Conservation (phyloP, 2,329 filamentous ascomycete species). For the Fusarium vanettenii region DNA sequence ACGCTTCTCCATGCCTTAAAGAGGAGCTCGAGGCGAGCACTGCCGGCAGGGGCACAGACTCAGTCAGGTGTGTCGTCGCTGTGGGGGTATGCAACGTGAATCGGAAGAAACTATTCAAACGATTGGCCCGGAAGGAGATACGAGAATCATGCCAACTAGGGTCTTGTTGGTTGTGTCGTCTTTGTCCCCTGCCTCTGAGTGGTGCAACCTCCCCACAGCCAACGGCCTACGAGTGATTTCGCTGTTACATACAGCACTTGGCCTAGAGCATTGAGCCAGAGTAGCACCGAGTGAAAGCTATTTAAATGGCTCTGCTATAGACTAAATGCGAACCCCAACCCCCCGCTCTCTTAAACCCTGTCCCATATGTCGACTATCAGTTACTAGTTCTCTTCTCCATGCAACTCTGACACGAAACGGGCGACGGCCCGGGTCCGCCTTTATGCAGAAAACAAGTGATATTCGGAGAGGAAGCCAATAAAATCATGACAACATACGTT, state of each 20-base stretch:
- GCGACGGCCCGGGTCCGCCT: not conserved
- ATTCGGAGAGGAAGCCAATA: not conserved
- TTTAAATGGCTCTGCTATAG: not conserved
- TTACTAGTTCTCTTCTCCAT: not conserved
- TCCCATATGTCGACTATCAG: not conserved
- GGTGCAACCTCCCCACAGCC: not conserved
- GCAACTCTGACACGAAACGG: not conserved
- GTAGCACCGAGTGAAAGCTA: not conserved
- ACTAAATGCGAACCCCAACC: not conserved
- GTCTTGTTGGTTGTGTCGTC: not conserved
- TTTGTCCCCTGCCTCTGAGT: not conserved
- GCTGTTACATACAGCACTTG: not conserved
- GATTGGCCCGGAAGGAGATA: not conserved
- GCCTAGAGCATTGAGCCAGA: not conserved
- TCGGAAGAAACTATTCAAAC: not conserved
- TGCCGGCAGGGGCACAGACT: not conserved
- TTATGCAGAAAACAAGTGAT: slow-evolving; percentile 5
- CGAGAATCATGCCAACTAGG: not conserved
- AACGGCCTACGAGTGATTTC: not conserved
- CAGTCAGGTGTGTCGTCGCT: not conserved
- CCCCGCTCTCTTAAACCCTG: not conserved
- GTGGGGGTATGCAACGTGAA: slow-evolving; percentile 7
- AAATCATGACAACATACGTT: not conserved
- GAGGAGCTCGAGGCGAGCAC: not conserved
- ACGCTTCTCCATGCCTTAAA: not conserved